Percentiles rank a stretch among this genome's conserved stretches.
These are phyloP conservation scores for Colletotrichum musicola DNA, from an alignment of 2,329 filamentous ascomycete species.

Conservation along the genomic window DNA sequence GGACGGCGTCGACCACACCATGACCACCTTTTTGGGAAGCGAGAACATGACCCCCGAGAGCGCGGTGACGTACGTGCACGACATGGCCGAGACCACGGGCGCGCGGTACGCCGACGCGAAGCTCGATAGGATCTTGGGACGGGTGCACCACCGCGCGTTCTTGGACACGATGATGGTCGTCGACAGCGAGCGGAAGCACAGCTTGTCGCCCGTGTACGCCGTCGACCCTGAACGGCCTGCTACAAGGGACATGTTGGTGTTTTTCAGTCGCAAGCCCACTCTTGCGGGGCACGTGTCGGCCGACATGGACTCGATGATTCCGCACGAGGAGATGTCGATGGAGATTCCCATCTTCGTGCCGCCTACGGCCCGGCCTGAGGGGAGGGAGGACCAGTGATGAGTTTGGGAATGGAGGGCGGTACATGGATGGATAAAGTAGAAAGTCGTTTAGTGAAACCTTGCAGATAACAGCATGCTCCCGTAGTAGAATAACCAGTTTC, in stretches of 20 bases:
- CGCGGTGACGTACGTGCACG: conserved; percentile 48
- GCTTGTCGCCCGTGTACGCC: conserved; percentile 43
- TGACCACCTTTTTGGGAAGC: conserved; percentile 47
- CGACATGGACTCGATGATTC: conserved; percentile 43
- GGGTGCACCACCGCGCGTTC: conserved; percentile 44
- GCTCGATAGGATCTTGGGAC: conserved; percentile 41
- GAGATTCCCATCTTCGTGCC: conserved; percentile 45
- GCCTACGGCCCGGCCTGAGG: neutral
- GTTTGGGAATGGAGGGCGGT: too few relatives aligned
- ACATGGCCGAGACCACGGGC: conserved; percentile 44
- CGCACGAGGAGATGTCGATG: conserved; percentile 44
- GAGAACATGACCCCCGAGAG: conserved; percentile 46
- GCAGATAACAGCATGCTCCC: too few relatives aligned
- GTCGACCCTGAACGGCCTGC: conserved; percentile 42
- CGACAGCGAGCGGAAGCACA: conserved; percentile 47
- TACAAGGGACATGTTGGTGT: conserved; percentile 47
- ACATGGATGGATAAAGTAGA: too few relatives aligned
- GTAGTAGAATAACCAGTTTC: too few relatives aligned
- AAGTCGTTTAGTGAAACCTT: too few relatives aligned
- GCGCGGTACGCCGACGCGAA: conserved; percentile 41
- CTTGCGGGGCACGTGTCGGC: conserved; percentile 43
- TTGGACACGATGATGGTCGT: conserved; percentile 46
- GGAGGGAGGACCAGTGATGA: too few relatives aligned
- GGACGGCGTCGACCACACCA: conserved; percentile 49
- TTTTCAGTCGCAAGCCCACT: conserved; percentile 46